phyloP scores from a whole-genome alignment of 1,139 yeast species.

The Blastobotrys ciferrii region DNA sequence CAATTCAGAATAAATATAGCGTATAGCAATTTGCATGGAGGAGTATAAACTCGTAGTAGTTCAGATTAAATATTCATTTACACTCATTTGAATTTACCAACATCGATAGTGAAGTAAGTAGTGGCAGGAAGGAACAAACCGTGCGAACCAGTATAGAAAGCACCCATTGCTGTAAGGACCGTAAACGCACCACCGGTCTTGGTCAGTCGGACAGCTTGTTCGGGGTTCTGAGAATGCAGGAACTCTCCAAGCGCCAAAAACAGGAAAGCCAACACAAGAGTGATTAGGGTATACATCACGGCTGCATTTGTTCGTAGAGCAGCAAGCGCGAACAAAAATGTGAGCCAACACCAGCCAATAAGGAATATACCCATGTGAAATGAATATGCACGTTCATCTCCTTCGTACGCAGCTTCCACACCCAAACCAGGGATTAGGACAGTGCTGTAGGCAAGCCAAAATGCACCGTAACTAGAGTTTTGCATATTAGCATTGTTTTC shows the following conservation, averaged over 20 bases:
- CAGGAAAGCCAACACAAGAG: neutral
- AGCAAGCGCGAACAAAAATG: slow-evolving; percentile 60
- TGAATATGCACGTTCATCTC: slow-evolving; percentile 40
- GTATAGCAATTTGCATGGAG: too few species aligned
- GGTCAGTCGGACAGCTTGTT: slow-evolving; percentile 37
- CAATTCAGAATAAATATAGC: too few species aligned
- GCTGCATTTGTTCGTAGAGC: slow-evolving; percentile 80
- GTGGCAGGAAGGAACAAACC: neutral
- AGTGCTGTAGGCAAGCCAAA: slow-evolving; percentile 75
- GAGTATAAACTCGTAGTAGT: too few species aligned
- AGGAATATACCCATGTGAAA: slow-evolving; percentile 69
- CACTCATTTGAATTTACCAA: neutral
- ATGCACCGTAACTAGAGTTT: slow-evolving; percentile 53
- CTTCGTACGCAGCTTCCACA: slow-evolving; percentile 53
- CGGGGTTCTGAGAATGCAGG: slow-evolving; percentile 37
- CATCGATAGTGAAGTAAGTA: neutral
- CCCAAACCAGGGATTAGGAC: slow-evolving; percentile 69
- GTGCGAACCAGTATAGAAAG: slow-evolving; percentile 38
- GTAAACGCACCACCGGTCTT: slow-evolving; percentile 79
- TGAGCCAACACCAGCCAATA: slow-evolving; percentile 74
- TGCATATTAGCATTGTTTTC: neutral
- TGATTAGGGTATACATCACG: slow-evolving; percentile 47
- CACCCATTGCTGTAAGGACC: slow-evolving; percentile 63
- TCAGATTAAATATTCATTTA: too few species aligned
- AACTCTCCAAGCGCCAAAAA: slow-evolving; percentile 53